Evolutionary conservation across 1,284 basidiomycete species (phyloP).

Genomic region (Termitomyces sp.): DNA sequence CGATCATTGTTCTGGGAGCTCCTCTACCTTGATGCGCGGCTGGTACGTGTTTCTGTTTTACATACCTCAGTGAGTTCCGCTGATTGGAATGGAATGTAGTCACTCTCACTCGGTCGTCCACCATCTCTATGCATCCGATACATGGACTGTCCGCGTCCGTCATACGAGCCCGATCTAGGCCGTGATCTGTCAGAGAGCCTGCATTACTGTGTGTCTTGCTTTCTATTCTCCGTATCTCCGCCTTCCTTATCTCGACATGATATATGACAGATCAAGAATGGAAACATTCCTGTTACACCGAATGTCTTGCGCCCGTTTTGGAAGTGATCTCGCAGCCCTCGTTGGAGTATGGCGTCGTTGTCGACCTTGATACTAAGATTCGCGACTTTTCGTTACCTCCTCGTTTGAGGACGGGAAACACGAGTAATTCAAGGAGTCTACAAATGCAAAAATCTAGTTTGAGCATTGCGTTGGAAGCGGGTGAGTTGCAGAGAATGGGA

Average conservation of each 20-base stretch:
- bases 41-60: conserved; percentile 25
- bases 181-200: conserved; percentile 29
- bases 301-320: conserved; percentile 52
- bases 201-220: conserved; percentile 31
- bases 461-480: conserved; percentile 51
- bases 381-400: conserved; percentile 53
- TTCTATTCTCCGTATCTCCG: neutral
- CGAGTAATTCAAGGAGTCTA: conserved; percentile 33
- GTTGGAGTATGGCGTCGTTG: conserved; percentile 46
- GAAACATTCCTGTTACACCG: conserved; percentile 55
- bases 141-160: conserved; percentile 38
- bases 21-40: conserved; percentile 39
- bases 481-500: conserved; percentile 27
- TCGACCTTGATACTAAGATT: conserved; percentile 53
- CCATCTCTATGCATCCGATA: conserved; percentile 38
- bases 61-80: neutral
- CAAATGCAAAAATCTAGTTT: conserved; percentile 54
- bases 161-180: conserved; percentile 32
- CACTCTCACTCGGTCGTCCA: conserved; percentile 38
- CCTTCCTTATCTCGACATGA: conserved; percentile 1
- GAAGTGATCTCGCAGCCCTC: conserved; percentile 51
- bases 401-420: conserved; percentile 31
- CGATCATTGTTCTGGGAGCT: conserved; percentile 42
- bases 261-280: conserved; percentile 46
- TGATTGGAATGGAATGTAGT: conserved; percentile 20